phyloP scores from a whole-genome alignment of 192 early-diverging fungal genomes.

The Podila epigama region DNA sequence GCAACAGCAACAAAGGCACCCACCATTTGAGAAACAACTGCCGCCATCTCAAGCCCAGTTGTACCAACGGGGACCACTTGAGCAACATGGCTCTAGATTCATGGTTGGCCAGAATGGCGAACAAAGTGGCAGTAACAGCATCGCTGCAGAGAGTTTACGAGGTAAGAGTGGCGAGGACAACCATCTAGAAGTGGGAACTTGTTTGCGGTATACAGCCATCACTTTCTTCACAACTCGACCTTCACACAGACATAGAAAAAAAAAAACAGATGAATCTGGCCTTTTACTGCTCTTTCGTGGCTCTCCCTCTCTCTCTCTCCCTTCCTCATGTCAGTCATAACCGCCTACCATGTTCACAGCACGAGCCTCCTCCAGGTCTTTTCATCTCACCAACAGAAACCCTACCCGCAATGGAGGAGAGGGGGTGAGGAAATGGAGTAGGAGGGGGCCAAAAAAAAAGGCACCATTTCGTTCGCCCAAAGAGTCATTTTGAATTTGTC shows the following conservation, averaged over 20 bases:
- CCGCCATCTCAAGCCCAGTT: neutral
- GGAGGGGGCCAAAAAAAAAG: too few species aligned
- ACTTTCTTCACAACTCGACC: too few species aligned
- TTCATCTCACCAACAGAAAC: too few species aligned
- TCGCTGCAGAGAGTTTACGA: conserved; percentile 21
- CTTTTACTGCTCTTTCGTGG: neutral
- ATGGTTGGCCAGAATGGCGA: conserved; percentile 1
- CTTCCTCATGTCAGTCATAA: too few species aligned
- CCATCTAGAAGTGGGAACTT: neutral
- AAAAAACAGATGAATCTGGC: neutral
- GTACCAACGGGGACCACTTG: neutral
- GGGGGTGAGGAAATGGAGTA: too few species aligned
- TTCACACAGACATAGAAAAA: neutral
- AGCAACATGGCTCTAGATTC: neutral
- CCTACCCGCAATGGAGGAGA: too few species aligned
- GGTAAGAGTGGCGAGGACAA: conserved; percentile 9
- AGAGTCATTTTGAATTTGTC: too few species aligned
- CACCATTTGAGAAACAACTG: neutral
- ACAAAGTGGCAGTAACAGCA: conserved; percentile 4
- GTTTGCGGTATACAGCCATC: too few species aligned
- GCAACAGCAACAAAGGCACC: neutral
- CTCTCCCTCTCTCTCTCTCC: neutral
- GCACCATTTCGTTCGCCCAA: too few species aligned
- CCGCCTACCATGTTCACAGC: too few species aligned
- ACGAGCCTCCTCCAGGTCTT: too few species aligned